Percentiles rank a stretch among this genome's conserved stretches.
Evolutionary conservation across 1,139 yeast species (phyloP).

Genomic region (Diutina scorzettiae): DNA sequence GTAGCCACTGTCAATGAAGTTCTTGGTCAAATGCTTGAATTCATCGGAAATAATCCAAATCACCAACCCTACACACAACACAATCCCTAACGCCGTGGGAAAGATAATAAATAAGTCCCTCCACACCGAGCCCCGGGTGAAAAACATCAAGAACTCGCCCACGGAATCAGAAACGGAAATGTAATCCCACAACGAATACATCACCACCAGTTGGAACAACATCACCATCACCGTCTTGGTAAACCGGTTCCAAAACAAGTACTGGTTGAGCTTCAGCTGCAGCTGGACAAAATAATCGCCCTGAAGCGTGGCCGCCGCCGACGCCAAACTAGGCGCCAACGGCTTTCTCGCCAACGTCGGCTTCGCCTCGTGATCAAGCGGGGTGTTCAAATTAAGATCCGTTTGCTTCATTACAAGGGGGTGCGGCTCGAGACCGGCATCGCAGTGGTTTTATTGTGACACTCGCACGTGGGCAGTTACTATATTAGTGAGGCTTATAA

Average conservation of each 20-base stretch:
- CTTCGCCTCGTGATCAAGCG: slow-evolving; percentile 37
- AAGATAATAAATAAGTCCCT: slow-evolving; percentile 17
- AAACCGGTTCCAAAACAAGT: slow-evolving; percentile 36
- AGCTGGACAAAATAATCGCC: slow-evolving; percentile 52
- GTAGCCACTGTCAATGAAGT: slow-evolving; percentile 21
- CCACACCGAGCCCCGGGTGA: slow-evolving; percentile 8
- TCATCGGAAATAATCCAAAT: slow-evolving; percentile 33
- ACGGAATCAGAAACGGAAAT: slow-evolving; percentile 23
- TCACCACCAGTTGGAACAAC: slow-evolving; percentile 11
- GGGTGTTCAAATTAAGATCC: slow-evolving; percentile 38
- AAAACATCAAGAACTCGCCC: slow-evolving; percentile 21
- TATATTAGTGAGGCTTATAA: too few relatives aligned
- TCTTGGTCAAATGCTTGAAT: slow-evolving; percentile 31
- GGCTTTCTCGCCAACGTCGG: slow-evolving; percentile 34
- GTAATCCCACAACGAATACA: slow-evolving; percentile 16
- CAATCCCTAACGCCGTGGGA: slow-evolving; percentile 17
- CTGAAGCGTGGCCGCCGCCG: slow-evolving; percentile 49
- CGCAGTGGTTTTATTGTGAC: too few relatives aligned
- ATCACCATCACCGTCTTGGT: slow-evolving; percentile 9
- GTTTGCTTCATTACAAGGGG: slow-evolving; percentile 30
- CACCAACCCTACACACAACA: slow-evolving; percentile 17
- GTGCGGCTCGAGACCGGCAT: too few relatives aligned
- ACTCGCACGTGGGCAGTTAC: too few relatives aligned
- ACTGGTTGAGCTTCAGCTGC: slow-evolving; percentile 38
- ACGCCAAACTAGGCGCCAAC: slow-evolving; percentile 44